Evolutionary conservation across 177 flowering plant genomes (phyloP).

Genomic region (Vitis hybrid): DNA sequence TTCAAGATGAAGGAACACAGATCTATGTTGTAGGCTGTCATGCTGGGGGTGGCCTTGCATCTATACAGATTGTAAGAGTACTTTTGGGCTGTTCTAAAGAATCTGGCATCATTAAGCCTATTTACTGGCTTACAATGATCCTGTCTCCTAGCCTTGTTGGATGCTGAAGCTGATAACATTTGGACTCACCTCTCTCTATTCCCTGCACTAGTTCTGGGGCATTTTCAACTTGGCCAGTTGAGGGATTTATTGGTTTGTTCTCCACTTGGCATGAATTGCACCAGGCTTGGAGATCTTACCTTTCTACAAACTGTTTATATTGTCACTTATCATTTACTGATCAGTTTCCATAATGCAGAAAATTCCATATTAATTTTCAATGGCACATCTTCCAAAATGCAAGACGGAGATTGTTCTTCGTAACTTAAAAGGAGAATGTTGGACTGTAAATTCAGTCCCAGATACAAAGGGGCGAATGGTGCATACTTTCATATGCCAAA

Average conservation of each 20-base stretch:
- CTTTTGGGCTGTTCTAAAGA: neutral
- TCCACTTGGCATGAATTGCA: neutral
- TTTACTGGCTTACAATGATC: neutral
- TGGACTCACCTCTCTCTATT: neutral
- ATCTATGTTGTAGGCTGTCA: neutral
- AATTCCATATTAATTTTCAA: conserved; percentile 45
- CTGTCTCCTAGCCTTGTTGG: neutral
- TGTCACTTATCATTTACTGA: neutral
- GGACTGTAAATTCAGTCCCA: conserved; percentile 57
- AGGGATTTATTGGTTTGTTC: neutral
- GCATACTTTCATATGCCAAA: conserved; percentile 30
- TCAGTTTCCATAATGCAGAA: conserved; percentile 31
- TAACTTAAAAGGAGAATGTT: conserved; percentile 40
- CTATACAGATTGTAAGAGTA: neutral
- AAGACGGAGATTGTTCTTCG: conserved; percentile 48
- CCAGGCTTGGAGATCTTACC: neutral
- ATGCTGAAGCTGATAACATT: too few relatives aligned
- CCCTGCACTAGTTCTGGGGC: neutral
- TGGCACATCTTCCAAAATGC: conserved; percentile 43
- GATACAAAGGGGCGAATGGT: conserved; percentile 36
- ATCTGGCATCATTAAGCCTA: neutral
- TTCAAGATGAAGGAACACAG: neutral
- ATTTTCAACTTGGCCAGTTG: too few relatives aligned
- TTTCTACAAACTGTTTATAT: neutral
- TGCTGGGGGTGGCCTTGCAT: too few relatives aligned